Base-by-base conservation (phyloP, 495 filamentous ascomycete genomes). In the Penicillium chermesinum region DNA sequence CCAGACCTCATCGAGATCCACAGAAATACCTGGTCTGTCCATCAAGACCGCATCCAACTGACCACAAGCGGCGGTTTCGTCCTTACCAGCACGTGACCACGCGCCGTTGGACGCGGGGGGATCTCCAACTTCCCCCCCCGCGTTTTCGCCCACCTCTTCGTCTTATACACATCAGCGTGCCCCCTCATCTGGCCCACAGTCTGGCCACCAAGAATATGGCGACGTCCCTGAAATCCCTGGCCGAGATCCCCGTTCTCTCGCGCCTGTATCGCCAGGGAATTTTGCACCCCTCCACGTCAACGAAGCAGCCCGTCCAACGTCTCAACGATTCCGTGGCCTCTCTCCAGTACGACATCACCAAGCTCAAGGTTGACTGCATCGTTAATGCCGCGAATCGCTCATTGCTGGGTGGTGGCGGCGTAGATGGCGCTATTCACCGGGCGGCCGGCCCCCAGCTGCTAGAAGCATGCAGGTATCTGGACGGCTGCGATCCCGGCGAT, bases 301-400 rank as follows among this genome's bases (percentile, higher is more conserved):
- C 79, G 74, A 38, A 33, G 27, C 1, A 19, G 20, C 45, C 45
- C 12, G 7, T 40, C 18, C 59, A 76, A 36, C 39, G 62, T 12
- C 66, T 88, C 62, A 98, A 98, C 65, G 70, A 83, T 58, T 83
- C 76, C 41, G 72, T 98, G 52, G 76, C 77, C 18, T 63, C 88
- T 22, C 74, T 93, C 52, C 81, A 81, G 44, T 74, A 78, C 39
- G 91, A 96, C 63, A 95, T 98, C 66, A 96, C 91, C 12, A 84
- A 71, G 10, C 79, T 98, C 13, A 63, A 74, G 36, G 80, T 90
- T 25, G 88, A 87, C 54, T 84, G 83, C 48, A 96, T 96, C 56
- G 91, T 96, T 59, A 96, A 97, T 64, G 91, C 93, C 8, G 91
- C 93, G 16, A 96, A 96, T 62, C 65, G 69, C 14, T 82, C 77